Evolutionary conservation across 2,329 filamentous ascomycete genomes (phyloP).

Genomic region (Xylaria hypoxylon): DNA sequence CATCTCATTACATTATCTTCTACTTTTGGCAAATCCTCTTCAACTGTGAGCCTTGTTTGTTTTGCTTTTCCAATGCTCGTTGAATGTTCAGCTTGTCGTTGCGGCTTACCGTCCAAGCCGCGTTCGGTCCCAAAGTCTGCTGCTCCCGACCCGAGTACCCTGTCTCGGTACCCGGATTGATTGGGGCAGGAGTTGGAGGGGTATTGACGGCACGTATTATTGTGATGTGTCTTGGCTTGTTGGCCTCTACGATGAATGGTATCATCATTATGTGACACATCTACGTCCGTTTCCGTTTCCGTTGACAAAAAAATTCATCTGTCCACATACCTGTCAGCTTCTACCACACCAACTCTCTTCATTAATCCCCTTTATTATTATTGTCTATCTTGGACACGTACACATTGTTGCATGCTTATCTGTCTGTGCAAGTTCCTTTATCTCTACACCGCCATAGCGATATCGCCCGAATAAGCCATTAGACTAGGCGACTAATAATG

Average conservation of each 20-base stretch:
- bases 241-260: constrained; percentile 14
- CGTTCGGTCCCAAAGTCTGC: neutral
- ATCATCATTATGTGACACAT: constrained; percentile 27
- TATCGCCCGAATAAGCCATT: constrained; percentile 17
- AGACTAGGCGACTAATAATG: constrained; percentile 33
- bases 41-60: neutral
- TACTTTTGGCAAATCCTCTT: neutral
- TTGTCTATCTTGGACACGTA: constrained; percentile 14
- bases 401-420: constrained; percentile 35
- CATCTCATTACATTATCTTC: neutral
- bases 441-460: constrained; percentile 39
- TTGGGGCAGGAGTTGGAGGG: neutral
- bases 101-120: neutral
- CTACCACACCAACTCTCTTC: constrained; percentile 11
- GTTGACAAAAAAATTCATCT: constrained; percentile 27
- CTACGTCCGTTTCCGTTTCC: constrained; percentile 35
- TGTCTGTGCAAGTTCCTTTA: constrained; percentile 28
- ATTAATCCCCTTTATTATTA: constrained; percentile 21
- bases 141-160: neutral
- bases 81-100: neutral
- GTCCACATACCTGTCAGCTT: constrained; percentile 20
- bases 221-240: constrained; percentile 8
- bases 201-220: neutral
- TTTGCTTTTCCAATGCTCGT: neutral
- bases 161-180: neutral